These are phyloP conservation scores for Trichoderma koningii DNA, from an alignment of 2,329 filamentous ascomycete species.

Conservation along the genomic window DNA sequence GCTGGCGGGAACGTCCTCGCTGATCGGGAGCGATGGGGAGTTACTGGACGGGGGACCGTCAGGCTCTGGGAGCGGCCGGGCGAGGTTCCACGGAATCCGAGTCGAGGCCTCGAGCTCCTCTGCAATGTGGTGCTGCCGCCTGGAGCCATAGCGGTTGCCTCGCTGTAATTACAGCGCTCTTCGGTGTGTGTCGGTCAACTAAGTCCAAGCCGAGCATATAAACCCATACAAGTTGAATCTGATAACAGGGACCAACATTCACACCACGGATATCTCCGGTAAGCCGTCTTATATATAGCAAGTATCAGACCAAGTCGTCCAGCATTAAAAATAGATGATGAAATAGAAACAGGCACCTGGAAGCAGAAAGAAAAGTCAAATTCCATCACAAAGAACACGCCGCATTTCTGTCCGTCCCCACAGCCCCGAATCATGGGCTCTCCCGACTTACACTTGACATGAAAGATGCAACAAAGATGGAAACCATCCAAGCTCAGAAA, in stretches of 20 bases:
- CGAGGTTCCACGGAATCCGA: conserved; percentile 15
- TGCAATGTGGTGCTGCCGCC: conserved; percentile 22
- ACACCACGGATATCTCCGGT: background rate
- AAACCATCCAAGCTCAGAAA: too few relatives aligned
- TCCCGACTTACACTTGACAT: background rate
- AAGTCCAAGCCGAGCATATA: background rate
- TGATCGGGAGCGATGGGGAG: conserved; percentile 9
- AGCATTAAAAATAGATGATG: background rate
- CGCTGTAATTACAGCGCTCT: conserved; percentile 12
- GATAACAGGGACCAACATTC: too few relatives aligned
- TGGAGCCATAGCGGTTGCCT: conserved; percentile 31
- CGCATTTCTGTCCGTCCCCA: conserved; percentile 5
- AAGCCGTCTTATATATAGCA: background rate
- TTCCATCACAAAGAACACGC: conserved; percentile 13
- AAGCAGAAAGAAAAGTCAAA: conserved; percentile 8
- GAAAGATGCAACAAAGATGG: background rate
- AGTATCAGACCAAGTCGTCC: too few relatives aligned
- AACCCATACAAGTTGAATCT: too few relatives aligned
- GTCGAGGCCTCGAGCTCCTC: conserved; percentile 4
- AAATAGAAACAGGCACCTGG: background rate
- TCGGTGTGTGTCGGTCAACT: background rate
- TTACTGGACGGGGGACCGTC: conserved; percentile 14
- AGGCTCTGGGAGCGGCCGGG: conserved; percentile 6
- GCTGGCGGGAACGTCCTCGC: conserved; percentile 18
- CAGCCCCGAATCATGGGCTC: conserved; percentile 9